These are phyloP conservation scores for Hanseniaspora osmophila DNA, from an alignment of 805 yeast genomes.

Conservation along the genomic window DNA sequence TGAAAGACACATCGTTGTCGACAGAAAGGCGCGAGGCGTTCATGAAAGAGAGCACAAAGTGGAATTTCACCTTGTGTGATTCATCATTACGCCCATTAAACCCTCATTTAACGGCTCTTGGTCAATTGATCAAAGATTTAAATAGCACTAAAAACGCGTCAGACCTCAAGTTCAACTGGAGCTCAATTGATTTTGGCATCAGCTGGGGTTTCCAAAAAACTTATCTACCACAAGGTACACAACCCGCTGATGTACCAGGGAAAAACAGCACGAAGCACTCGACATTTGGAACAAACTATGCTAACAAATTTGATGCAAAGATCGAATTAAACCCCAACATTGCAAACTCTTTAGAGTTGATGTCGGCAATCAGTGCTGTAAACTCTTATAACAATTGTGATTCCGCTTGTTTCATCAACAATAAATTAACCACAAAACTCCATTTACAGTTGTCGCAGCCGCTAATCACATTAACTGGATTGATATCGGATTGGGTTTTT, in stretches of 20 bases:
- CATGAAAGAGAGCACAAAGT: neutral
- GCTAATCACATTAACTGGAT: constrained; percentile 70
- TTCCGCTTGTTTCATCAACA: constrained; percentile 43
- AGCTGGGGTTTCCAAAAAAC: too few relatives aligned
- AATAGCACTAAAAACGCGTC: neutral
- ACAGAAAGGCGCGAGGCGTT: neutral
- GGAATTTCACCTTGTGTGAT: neutral
- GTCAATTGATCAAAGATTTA: neutral
- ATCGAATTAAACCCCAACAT: neutral
- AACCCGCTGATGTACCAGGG: too few relatives aligned
- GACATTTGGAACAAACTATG: neutral
- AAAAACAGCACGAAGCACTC: too few relatives aligned
- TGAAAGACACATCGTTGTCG: neutral
- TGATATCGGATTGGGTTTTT: constrained; percentile 75
- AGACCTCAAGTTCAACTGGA: neutral
- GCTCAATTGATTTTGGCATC: neutral
- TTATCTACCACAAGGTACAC: too few relatives aligned
- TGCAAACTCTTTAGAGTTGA: constrained; percentile 1
- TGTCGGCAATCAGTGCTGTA: constrained; percentile 25
- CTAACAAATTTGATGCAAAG: neutral
- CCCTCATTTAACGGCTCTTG: neutral
- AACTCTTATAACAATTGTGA: constrained; percentile 26
- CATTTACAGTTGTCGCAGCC: constrained; percentile 85
- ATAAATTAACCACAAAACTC: constrained; percentile 74
- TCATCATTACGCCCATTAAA: neutral